Base-by-base conservation (phyloP, 192 early-diverging fungal genomes). In the Umbelopsis isabellina region DNA sequence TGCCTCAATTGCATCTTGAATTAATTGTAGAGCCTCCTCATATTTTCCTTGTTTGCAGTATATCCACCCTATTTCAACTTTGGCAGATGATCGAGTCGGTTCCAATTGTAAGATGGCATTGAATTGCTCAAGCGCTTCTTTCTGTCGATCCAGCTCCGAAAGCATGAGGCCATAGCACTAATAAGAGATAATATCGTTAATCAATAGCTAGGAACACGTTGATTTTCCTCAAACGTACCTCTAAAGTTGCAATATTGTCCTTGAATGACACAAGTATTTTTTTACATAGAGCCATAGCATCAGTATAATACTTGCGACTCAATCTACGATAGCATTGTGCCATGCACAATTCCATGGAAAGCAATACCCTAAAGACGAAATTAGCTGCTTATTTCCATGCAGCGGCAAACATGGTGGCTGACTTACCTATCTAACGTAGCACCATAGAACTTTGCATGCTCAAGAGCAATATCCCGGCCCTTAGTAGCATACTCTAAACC, bases 31-130 rank as follows among this genome's bases (percentile, higher is more conserved):
- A 0, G 95, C 91, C 33, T 83, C 72, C 9, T 79, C 71, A 53
- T 75, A 76, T 44, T 92, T 80, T 35, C 81, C 81, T 44, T 84
- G 75, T 30, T 83, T 51, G 44, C 86, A 83, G 46, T 75, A 72
- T 6, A 91, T 86, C 85, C 87, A 89, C 2, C 87, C 94, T 27
- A 95, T 74, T 49, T 91, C 92, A 49, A 85, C 88, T 47, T 85
- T 74, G n/a, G 88, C 87, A 2, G 79, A 64, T 67, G 85, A 79
- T 49, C 76, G 86, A 48, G 21, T 30, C 3, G 76, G 66, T 35
- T 88, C 81, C 4, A 86, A 23, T 16, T 72, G 72, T 5, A 89
- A 72, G 1, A 91, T 79, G 11, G 75, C 68, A 58, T 86, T 74
- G 50, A 95, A 88, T 25, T 86, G 80, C 33, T 70, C 48, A 7